Base-by-base conservation (phyloP, 1,284 basidiomycete genomes). In the Pterula multifida region DNA sequence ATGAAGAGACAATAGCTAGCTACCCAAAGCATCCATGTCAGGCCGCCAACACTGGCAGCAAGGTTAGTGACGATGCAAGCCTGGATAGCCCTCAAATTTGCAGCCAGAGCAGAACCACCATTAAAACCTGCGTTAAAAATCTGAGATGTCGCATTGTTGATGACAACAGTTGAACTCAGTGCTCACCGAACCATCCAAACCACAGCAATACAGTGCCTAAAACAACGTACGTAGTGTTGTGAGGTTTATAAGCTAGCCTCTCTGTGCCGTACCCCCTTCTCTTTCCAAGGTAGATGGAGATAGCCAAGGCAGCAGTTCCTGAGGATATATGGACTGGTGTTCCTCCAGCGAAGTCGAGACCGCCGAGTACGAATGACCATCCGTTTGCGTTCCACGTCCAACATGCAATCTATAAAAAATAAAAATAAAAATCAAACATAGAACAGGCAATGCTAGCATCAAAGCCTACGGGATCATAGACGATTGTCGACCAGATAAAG, bases 321-420 rank as follows among this genome's bases (percentile, higher is more conserved):
- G 89, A 92, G 45, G 81, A 84, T 59, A 96, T 93, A 65, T 96
- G 92, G 46, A 97, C 92, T 42, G 94, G 93, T 12, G 91, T 92
- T 55, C 94, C 94, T 46, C 94, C 94, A n/a, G 94, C 93, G 56
- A 92, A 94, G 65, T 94, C 91, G 56, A 92, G 84, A 36, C 85
- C 88, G 6, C 90, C 90, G 48, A 90, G 68, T 23, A 73, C 57
- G 63, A 71, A 80, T 1, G 81, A 81, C 94, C 94, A 98, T 22
- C 94, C 94, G 52, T 82, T 79, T 42, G 78, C 54, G 65, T 90
- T 93, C 92, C 94, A 98, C 0, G 92, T 92, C 93, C 93, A 95
- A 69, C 83, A 88, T 0, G 90, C 90, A 58, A 94, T 87, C 4
- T 32, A 32, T 6, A n/a, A n/a, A n/a, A n/a, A n/a, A n/a, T n/a